Conservation (phyloP, 306 rosid genomes). For the Fragaria vesca region DNA sequence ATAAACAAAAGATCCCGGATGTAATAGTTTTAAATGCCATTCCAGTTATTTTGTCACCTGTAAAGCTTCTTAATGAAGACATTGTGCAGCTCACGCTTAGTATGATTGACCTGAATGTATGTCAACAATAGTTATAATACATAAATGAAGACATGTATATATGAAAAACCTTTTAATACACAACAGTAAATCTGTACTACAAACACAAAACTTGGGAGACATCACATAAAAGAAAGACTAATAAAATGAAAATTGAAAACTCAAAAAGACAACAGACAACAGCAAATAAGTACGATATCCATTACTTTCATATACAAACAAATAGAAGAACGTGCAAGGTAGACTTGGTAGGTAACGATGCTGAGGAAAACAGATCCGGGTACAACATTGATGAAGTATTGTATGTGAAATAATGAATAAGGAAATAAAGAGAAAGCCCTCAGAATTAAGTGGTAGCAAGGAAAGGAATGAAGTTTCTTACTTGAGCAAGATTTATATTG, state of each 20-base stretch:
- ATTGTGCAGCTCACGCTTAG: slow-evolving; percentile 93
- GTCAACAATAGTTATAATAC: background rate
- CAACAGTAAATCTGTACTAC: background rate
- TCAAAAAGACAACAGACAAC: background rate
- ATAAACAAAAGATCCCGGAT: background rate
- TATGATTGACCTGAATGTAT: slow-evolving; percentile 76
- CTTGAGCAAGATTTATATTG: background rate
- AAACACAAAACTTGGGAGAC: background rate
- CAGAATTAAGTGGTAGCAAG: background rate
- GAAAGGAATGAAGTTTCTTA: background rate
- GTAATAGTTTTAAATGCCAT: background rate
- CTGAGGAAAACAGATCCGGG: background rate
- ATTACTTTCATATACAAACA: background rate
- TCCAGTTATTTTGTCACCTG: slow-evolving; percentile 42
- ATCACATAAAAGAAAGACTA: background rate
- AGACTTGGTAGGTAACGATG: background rate
- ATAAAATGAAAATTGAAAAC: no score
- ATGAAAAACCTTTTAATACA: background rate
- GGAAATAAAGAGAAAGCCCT: background rate
- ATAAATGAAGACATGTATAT: background rate
- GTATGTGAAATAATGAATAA: background rate
- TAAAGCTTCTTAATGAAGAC: slow-evolving; percentile 91
- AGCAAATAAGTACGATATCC: background rate
- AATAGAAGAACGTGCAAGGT: background rate
- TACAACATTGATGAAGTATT: background rate